These are phyloP conservation scores for Venustampulla echinocandica DNA, from an alignment of 495 filamentous ascomycete genomes.

Conservation along the genomic window DNA sequence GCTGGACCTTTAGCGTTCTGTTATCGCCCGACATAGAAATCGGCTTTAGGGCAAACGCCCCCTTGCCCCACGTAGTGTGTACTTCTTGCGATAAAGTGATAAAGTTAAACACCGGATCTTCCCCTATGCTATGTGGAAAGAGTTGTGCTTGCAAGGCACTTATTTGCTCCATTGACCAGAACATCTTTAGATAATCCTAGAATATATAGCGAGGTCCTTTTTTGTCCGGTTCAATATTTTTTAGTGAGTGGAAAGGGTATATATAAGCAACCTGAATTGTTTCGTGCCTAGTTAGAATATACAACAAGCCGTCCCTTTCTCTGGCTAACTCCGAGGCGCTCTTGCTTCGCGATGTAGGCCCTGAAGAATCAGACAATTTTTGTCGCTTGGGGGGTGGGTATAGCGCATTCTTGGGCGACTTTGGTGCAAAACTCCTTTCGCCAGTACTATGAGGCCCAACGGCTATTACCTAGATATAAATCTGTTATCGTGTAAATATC, in stretches of 20 bases:
- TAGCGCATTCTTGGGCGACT: no score
- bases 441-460: no score
- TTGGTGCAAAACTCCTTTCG: no score
- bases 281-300: conserved; percentile 4
- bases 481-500: no score
- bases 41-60: conserved; percentile 16
- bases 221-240: conserved; percentile 5
- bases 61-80: conserved; percentile 6
- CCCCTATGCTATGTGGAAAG: conserved; percentile 12
- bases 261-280: conserved; percentile 8
- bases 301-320: conserved; percentile 1
- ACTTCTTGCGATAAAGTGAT: conserved; percentile 1
- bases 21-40: conserved; percentile 11
- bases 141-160: conserved; percentile 13
- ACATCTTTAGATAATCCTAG: conserved; percentile 5
- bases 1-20: conserved; percentile 9
- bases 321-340: conserved; percentile 1
- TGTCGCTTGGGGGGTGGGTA: conserved; percentile 6
- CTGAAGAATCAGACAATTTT: not conserved
- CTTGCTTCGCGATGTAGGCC: not conserved
- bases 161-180: conserved; percentile 13
- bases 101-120: conserved; percentile 3
- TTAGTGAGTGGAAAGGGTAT: conserved; percentile 4
- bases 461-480: no score
- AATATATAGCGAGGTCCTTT: conserved; percentile 10